Conservation (phyloP, 2,329 filamentous ascomycete species). For the Colletotrichum sansevieriae region DNA sequence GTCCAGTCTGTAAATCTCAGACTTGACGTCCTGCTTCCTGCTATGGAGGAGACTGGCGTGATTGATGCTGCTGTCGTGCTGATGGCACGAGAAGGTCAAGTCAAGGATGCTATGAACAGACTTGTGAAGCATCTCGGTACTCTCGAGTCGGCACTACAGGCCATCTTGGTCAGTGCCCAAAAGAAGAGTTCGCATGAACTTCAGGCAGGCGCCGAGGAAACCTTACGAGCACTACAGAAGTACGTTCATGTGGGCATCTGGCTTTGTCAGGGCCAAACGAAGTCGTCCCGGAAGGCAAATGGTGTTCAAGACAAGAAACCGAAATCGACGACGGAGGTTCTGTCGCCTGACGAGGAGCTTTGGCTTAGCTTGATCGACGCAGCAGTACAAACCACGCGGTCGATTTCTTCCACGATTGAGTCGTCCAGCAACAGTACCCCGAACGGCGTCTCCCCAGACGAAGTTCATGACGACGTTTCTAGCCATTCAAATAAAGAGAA, state of each 20-base stretch:
- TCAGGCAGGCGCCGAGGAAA: slow-evolving; percentile 77
- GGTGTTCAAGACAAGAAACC: slow-evolving; percentile 64
- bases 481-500: slow-evolving; percentile 66
- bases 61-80: slow-evolving; percentile 94
- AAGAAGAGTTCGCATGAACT: slow-evolving; percentile 65
- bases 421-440: slow-evolving; percentile 35
- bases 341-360: slow-evolving; percentile 67
- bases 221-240: slow-evolving; percentile 85
- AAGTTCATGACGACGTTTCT: slow-evolving; percentile 43
- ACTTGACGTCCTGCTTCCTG: slow-evolving; percentile 79
- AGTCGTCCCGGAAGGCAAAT: slow-evolving; percentile 63
- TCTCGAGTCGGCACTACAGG: slow-evolving; percentile 82
- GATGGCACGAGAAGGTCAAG: slow-evolving; percentile 88
- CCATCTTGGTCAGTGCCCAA: slow-evolving; percentile 74
- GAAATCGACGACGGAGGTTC: slow-evolving; percentile 57
- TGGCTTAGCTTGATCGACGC: slow-evolving; percentile 74
- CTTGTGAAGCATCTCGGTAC: slow-evolving; percentile 85
- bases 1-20: slow-evolving; percentile 83
- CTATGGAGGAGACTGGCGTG: slow-evolving; percentile 89
- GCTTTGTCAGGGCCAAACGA: slow-evolving; percentile 90
- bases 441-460: slow-evolving; percentile 43
- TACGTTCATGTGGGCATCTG: slow-evolving; percentile 95
- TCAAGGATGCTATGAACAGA: slow-evolving; percentile 85
- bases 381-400: slow-evolving; percentile 73
- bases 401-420: slow-evolving; percentile 69